A percentile compares a stretch with the other conserved stretches of the same genome.
Evolutionary conservation across 2,329 filamentous ascomycete genomes (phyloP).

Genomic region (Fusarium zealandicum): DNA sequence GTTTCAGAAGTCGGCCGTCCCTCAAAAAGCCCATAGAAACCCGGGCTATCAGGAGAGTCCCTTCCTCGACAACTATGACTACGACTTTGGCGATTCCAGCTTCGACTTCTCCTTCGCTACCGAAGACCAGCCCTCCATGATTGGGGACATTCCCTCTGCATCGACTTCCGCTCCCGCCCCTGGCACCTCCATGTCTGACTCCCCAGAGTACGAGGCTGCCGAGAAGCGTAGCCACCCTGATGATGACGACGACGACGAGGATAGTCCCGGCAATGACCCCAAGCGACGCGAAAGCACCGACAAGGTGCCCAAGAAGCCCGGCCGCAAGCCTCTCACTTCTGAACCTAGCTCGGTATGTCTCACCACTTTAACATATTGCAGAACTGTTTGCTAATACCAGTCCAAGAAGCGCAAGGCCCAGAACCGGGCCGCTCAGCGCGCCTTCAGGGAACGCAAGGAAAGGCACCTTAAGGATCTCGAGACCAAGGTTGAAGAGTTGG

Average conservation of each 20-base stretch:
- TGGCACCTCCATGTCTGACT: slow-evolving; percentile 64
- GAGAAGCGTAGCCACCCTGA: slow-evolving; percentile 79
- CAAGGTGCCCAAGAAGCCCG: slow-evolving; percentile 92
- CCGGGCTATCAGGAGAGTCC: slow-evolving; percentile 75
- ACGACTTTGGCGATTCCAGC: slow-evolving; percentile 77
- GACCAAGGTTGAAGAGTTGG: slow-evolving; percentile 75
- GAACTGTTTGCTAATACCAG: slow-evolving; percentile 19
- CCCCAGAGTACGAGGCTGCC: slow-evolving; percentile 60
- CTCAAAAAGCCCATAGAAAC: slow-evolving; percentile 49
- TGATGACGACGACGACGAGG: slow-evolving; percentile 72
- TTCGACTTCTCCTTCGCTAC: slow-evolving; percentile 71
- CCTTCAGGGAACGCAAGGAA: slow-evolving; percentile 94
- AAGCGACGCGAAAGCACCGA: slow-evolving; percentile 85
- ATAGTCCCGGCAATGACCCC: slow-evolving; percentile 52
- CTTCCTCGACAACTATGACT: slow-evolving; percentile 78
- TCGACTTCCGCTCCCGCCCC: slow-evolving; percentile 1
- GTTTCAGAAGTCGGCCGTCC: slow-evolving; percentile 58
- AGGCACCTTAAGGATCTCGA: slow-evolving; percentile 88
- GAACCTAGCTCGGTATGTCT: slow-evolving; percentile 91
- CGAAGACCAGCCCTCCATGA: slow-evolving; percentile 69
- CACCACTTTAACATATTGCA: neutral
- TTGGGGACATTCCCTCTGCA: slow-evolving; percentile 70
- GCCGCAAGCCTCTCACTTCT: slow-evolving; percentile 91
- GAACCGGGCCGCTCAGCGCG: slow-evolving; percentile 89
- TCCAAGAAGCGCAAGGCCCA: slow-evolving; percentile 91